Evolutionary conservation across 805 yeast species (phyloP).

Genomic region (Saccharomycopsis fermentans): DNA sequence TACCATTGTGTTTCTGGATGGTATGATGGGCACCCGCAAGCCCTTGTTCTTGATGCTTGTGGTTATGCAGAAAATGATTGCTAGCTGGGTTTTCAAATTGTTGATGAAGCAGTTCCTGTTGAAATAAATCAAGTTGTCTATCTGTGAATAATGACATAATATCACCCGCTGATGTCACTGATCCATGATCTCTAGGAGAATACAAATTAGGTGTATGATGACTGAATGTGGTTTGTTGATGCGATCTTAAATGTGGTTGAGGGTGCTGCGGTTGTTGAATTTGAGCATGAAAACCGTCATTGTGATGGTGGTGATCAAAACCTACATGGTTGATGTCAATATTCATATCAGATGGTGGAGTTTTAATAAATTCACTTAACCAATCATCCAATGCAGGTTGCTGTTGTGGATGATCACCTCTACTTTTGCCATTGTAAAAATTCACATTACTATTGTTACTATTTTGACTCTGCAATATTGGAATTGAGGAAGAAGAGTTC

Average conservation of each 20-base stretch:
- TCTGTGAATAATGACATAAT: slow-evolving; percentile 52
- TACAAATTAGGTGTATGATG: neutral
- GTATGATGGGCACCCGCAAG: neutral
- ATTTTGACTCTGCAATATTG: neutral
- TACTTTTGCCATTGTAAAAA: neutral
- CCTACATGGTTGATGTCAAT: slow-evolving; percentile 51
- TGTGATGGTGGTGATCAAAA: slow-evolving; percentile 25
- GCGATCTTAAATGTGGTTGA: slow-evolving; percentile 23
- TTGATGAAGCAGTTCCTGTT: slow-evolving; percentile 27
- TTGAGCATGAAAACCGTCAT: slow-evolving; percentile 7
- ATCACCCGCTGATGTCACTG: slow-evolving; percentile 26
- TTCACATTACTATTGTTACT: neutral
- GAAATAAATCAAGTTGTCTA: slow-evolving; percentile 56
- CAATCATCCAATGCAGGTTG: slow-evolving; percentile 37
- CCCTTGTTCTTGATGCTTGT: neutral
- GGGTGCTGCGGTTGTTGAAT: slow-evolving; percentile 22
- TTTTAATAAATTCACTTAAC: slow-evolving; percentile 59
- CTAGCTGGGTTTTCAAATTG: neutral
- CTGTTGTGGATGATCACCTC: slow-evolving; percentile 2
- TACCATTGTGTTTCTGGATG: neutral
- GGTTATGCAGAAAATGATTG: neutral
- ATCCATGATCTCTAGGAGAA: neutral
- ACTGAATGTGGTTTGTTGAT: slow-evolving; percentile 22
- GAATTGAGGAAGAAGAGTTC: neutral
- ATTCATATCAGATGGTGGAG: slow-evolving; percentile 48